phyloP scores from a whole-genome alignment of 2,329 filamentous ascomycete species.

The Cytospora piceicola region DNA sequence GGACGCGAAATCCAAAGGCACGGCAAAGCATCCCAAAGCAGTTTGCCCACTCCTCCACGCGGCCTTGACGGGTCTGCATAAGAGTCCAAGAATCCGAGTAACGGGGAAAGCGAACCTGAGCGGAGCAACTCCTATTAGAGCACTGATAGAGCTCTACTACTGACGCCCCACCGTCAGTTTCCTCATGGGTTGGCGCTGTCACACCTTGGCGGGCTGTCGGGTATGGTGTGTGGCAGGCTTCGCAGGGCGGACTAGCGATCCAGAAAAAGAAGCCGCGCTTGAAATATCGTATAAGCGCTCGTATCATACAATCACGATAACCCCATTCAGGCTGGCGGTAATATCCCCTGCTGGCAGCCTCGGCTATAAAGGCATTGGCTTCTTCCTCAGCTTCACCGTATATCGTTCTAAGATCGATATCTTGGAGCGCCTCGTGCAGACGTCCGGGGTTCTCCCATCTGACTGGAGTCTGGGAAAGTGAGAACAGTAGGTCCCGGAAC shows the following conservation, averaged over 20 bases:
- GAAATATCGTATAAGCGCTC: constrained; percentile 84
- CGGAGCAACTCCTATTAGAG: constrained; percentile 72
- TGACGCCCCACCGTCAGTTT: constrained; percentile 82
- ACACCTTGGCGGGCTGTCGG: constrained; percentile 82
- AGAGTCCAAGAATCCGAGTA: constrained; percentile 94
- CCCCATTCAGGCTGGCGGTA: constrained; percentile 86
- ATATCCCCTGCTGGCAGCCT: constrained; percentile 83
- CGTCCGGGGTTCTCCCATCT: constrained; percentile 96
- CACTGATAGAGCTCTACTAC: constrained; percentile 93
- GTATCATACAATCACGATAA: constrained; percentile 94
- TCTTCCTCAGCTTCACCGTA: constrained; percentile 95
- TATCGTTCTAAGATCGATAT: constrained; percentile 84
- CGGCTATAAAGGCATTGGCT: constrained; percentile 79
- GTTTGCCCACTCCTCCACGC: constrained; percentile 94
- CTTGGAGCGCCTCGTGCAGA: constrained; percentile 84
- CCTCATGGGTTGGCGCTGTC: constrained; percentile 82
- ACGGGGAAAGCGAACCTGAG: constrained; percentile 85
- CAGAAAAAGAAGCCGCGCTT: constrained; percentile 92
- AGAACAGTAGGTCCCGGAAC: constrained; percentile 82
- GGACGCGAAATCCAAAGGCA: constrained; percentile 83
- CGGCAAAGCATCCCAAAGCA: constrained; percentile 98
- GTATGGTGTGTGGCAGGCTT: constrained; percentile 70
- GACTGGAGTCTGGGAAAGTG: constrained; percentile 81
- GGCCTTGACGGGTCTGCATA: constrained; percentile 80
- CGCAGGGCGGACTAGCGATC: constrained; percentile 94